phyloP scores from a whole-genome alignment of 805 yeast genomes.

The Limtongia smithiae region DNA sequence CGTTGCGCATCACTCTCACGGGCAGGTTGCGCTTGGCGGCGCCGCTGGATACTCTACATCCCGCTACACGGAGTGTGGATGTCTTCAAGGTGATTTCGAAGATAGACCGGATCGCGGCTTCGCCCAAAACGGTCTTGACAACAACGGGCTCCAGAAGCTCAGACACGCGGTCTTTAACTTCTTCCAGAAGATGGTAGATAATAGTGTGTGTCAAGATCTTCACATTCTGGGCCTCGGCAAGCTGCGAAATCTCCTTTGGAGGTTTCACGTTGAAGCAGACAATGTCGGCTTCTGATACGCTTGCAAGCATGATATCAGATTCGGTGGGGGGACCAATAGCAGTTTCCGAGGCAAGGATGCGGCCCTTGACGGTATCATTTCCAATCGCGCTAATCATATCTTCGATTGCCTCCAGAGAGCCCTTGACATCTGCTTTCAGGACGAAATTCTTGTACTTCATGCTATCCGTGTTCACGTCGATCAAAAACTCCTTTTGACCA shows the following conservation, averaged over 20 bases:
- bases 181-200: constrained; percentile 84
- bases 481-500: constrained; percentile 32
- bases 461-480: constrained; percentile 30
- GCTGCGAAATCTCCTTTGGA: constrained; percentile 57
- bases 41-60: constrained; percentile 77
- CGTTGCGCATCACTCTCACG: constrained; percentile 56
- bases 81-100: constrained; percentile 64
- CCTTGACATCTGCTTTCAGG: constrained; percentile 87
- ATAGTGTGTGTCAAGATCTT: constrained; percentile 64
- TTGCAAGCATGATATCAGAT: constrained; percentile 63
- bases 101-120: constrained; percentile 63
- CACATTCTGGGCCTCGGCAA: constrained; percentile 58
- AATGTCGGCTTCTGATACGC: constrained; percentile 66
- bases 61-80: constrained; percentile 65
- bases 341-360: constrained; percentile 69
- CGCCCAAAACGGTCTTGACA: constrained; percentile 63
- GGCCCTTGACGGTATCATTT: constrained; percentile 72
- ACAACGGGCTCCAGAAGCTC: constrained; percentile 59
- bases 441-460: constrained; percentile 54
- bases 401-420: constrained; percentile 88
- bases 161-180: constrained; percentile 64
- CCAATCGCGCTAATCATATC: constrained; percentile 83
- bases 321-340: constrained; percentile 83
- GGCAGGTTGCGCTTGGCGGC: constrained; percentile 54
- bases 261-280: constrained; percentile 72